Percentiles rank a stretch among this genome's conserved stretches.
Evolutionary conservation across 495 filamentous ascomycete species (phyloP).

Genomic region (Zalerion maritima): DNA sequence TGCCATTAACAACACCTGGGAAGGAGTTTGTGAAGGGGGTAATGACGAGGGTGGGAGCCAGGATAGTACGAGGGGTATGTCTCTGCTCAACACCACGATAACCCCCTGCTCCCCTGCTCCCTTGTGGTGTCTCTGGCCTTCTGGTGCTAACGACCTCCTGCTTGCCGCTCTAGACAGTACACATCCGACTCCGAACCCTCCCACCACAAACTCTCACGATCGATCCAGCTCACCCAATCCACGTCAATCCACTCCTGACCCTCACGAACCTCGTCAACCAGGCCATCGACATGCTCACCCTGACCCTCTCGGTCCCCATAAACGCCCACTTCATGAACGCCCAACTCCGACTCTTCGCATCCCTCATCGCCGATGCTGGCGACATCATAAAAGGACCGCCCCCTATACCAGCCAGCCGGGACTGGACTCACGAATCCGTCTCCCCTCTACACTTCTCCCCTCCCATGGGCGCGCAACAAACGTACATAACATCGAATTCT

Average conservation of each 20-base stretch:
- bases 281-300: constrained; percentile 62
- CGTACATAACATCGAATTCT: too few species aligned
- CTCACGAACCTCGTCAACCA: constrained; percentile 62
- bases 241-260: constrained; percentile 51
- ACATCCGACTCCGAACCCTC: constrained; percentile 34
- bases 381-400: constrained; percentile 42
- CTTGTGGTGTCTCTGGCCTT: neutral
- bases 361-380: constrained; percentile 58
- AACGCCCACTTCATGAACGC: constrained; percentile 57
- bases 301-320: constrained; percentile 45
- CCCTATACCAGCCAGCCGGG: constrained; percentile 16
- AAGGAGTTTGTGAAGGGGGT: constrained; percentile 85
- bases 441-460: constrained; percentile 27
- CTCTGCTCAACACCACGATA: constrained; percentile 1
- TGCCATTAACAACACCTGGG: constrained; percentile 74
- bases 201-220: constrained; percentile 33
- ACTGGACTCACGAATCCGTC: constrained; percentile 24
- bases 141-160: neutral
- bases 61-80: constrained; percentile 62
- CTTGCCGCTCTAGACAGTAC: constrained; percentile 28
- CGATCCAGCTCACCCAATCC: constrained; percentile 41
- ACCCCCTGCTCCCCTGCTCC: constrained; percentile 10
- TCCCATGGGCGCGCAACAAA: constrained; percentile 12
- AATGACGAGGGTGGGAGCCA: constrained; percentile 65
- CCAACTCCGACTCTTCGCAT: constrained; percentile 62